These are phyloP conservation scores for Ophiosphaerella narmari DNA, from an alignment of 2,329 filamentous ascomycete genomes.

Conservation along the genomic window DNA sequence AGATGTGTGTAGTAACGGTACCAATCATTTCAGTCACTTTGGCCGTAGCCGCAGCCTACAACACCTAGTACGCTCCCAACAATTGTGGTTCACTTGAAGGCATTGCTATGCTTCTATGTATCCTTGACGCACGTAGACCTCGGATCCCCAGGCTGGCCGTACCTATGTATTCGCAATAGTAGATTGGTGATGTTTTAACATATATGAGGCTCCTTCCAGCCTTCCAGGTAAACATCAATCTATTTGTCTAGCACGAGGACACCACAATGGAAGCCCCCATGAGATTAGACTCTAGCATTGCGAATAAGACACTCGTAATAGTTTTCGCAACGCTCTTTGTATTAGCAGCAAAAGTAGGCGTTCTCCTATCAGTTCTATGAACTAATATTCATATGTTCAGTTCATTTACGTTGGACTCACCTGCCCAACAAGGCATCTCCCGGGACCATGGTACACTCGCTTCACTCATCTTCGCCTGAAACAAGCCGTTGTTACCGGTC, in stretches of 20 bases:
- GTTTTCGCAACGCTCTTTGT: background rate
- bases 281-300: background rate
- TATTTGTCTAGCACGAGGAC: background rate
- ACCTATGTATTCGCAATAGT: too few relatives aligned
- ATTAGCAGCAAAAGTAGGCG: background rate
- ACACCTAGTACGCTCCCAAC: too few relatives aligned
- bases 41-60: too few relatives aligned
- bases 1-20: too few relatives aligned
- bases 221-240: background rate
- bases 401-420: slow-evolving; percentile 27
- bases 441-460: slow-evolving; percentile 38
- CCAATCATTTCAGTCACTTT: too few relatives aligned
- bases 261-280: background rate
- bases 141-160: background rate
- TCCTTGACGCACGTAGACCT: background rate
- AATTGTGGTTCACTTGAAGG: too few relatives aligned
- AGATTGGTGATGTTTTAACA: too few relatives aligned
- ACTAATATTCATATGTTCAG: slow-evolving; percentile 7
- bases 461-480: slow-evolving; percentile 46
- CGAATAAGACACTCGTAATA: background rate
- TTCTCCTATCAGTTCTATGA: background rate
- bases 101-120: too few relatives aligned
- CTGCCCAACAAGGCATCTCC: slow-evolving; percentile 33
- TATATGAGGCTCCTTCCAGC: background rate
- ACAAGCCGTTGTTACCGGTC: slow-evolving; percentile 42